Base-by-base conservation (phyloP, 495 filamentous ascomycete species). In the Cercophora newfieldiana region DNA sequence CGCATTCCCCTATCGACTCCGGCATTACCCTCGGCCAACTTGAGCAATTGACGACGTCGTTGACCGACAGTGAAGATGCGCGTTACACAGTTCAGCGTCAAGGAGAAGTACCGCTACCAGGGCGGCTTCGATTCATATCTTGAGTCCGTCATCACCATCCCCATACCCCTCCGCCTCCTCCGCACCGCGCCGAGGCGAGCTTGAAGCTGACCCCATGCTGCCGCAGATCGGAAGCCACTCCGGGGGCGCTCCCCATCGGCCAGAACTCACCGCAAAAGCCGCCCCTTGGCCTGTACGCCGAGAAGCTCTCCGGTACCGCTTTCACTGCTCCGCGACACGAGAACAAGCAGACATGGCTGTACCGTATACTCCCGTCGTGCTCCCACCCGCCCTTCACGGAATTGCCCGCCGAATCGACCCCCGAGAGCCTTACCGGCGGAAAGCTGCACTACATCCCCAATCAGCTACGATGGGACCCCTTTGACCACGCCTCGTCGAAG, bases 311-410 rank as follows among this genome's bases (percentile, higher is more conserved):
- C 0, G 94, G 94, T 18, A 96, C 94, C 7, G 89, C 94, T 44
- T 97, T 97, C 74, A 97, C 94, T 26, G 92, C 93, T 6, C 94
- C 94, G 0, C 86, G 94, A 19, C 85, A 89, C 77, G 91, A 95
- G 74, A 97, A 96, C 79, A 87, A 89, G 74, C 94, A 97, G 72
- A 85, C 93, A 44, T 97, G 94, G 94, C 87, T 97, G n/a, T 97
- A 97, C 75, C 87, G 94, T 12, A 92, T 96, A 66, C 81, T 97
- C 28, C 94, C 94, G 37, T 86, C 91, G 0, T 92, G 91, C 48
- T 85, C 92, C 6, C 94, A 97, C 71, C 85, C 87, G 63, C 85
- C 90, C 57, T 97, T 96, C 14, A 76, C 82, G 25, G 44, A 49
- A 25, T 22, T 61, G 4, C 24, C 78, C 85, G 0, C 76, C 84